These are phyloP conservation scores for Suillus brevipes DNA, from an alignment of 768 basidiomycete species.

Conservation along the genomic window DNA sequence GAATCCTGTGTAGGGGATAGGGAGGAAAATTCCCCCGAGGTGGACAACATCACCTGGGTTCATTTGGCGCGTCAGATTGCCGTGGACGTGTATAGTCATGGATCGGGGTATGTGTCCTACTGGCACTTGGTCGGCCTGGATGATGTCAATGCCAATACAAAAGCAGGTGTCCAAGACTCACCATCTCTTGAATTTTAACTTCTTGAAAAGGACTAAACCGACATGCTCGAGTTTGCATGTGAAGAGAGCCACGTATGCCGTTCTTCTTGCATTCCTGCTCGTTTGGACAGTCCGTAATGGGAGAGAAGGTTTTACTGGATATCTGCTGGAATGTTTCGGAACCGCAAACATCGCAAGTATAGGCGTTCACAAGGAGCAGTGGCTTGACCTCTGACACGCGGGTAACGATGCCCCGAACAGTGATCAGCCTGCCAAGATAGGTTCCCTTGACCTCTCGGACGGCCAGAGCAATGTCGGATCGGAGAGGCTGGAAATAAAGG, in stretches of 20 bases:
- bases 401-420: constrained; percentile 96
- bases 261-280: constrained; percentile 84
- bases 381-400: constrained; percentile 99
- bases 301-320: constrained; percentile 85
- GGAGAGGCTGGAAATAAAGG: constrained; percentile 88
- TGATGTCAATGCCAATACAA: constrained; percentile 10
- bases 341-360: constrained; percentile 97
- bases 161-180: constrained; percentile 29
- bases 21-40: constrained; percentile 95
- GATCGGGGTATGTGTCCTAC: constrained; percentile 98
- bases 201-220: constrained; percentile 98
- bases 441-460: constrained; percentile 87
- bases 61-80: constrained; percentile 84
- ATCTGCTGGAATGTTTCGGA: constrained; percentile 99
- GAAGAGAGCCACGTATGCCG: constrained; percentile 81
- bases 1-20: constrained; percentile 96
- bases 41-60: constrained; percentile 96
- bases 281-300: constrained; percentile 87
- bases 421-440: constrained; percentile 91
- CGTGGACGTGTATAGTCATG: constrained; percentile 95
- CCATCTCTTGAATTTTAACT: constrained; percentile 99
- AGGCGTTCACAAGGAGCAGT: constrained; percentile 93
- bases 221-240: constrained; percentile 98
- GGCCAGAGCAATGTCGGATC: constrained; percentile 74
- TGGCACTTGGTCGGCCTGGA: constrained; percentile 95